These are phyloP conservation scores for Bipolaris oryzae DNA, from an alignment of 2,329 filamentous ascomycete species.

Conservation along the genomic window DNA sequence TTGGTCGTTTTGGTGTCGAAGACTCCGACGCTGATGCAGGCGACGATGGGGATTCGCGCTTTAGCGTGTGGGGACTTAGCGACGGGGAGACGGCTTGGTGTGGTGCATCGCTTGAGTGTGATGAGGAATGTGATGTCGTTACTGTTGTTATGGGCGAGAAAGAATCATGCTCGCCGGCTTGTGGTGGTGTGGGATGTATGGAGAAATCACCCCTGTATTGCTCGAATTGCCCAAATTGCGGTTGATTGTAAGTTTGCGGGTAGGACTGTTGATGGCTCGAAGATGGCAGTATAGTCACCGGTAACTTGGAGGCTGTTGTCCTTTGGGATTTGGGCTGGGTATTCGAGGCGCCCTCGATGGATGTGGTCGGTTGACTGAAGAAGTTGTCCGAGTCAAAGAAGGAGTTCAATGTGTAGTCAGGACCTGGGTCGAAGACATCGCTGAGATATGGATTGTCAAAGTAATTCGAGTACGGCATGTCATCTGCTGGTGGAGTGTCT, in stretches of 20 bases:
- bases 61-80: conserved; percentile 36
- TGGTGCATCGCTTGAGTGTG: conserved; percentile 41
- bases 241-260: conserved; percentile 24
- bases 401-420: conserved; percentile 34
- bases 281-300: conserved; percentile 19
- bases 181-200: conserved; percentile 23
- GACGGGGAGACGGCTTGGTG: conserved; percentile 31
- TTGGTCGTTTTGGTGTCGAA: conserved; percentile 32
- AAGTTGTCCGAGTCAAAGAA: conserved; percentile 39
- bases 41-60: conserved; percentile 38
- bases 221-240: conserved; percentile 30
- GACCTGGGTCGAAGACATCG: conserved; percentile 29
- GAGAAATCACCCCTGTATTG: conserved; percentile 26
- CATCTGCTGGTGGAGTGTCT: conserved; percentile 28
- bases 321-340: conserved; percentile 25
- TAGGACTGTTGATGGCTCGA: conserved; percentile 18
- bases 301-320: conserved; percentile 23
- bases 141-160: conserved; percentile 25
- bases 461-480: conserved; percentile 16
- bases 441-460: conserved; percentile 34
- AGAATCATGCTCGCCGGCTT: conserved; percentile 22
- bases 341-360: conserved; percentile 25
- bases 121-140: conserved; percentile 38
- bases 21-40: conserved; percentile 27
- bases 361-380: conserved; percentile 34